Evolutionary conservation across 106 monocot genomes (phyloP).

Genomic region (Agapanthus africanus): DNA sequence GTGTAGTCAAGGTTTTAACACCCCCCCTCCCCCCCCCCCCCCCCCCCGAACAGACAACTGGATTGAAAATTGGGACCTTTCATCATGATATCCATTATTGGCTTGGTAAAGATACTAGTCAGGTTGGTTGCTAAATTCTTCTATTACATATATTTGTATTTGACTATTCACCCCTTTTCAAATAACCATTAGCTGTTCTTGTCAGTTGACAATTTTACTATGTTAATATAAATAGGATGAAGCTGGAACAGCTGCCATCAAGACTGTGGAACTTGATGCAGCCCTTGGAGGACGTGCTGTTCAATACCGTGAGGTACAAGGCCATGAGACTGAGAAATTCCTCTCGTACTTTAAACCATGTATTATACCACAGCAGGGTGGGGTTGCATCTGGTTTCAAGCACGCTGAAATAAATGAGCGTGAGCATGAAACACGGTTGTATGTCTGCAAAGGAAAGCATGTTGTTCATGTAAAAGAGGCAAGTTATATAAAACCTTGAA

Average conservation of each 20-base stretch:
- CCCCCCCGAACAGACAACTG: conserved; percentile 41
- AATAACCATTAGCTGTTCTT: neutral
- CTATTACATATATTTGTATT: neutral
- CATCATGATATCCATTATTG: conserved; percentile 66
- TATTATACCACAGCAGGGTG: conserved; percentile 29
- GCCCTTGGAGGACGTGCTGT: conserved; percentile 37
- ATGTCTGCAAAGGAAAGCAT: conserved; percentile 26
- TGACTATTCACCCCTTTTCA: neutral
- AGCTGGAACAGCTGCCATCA: conserved; percentile 40
- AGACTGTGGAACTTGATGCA: conserved; percentile 29
- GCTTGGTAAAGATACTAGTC: conserved; percentile 60
- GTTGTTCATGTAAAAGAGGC: conserved; percentile 28
- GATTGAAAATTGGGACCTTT: conserved; percentile 45
- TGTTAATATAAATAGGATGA: conserved; percentile 25
- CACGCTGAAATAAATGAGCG: conserved; percentile 24
- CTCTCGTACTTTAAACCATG: conserved; percentile 38
- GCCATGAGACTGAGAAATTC: conserved; percentile 32
- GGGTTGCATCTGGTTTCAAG: conserved; percentile 25
- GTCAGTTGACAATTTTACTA: neutral
- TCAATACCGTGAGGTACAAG: conserved; percentile 37
- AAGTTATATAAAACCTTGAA: conserved; percentile 27
- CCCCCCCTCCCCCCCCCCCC: neutral
- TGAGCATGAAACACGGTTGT: conserved; percentile 20
- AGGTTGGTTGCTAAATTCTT: conserved; percentile 21
- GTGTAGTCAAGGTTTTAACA: neutral